Evolutionary conservation across 805 yeast species (phyloP).

Genomic region (Phaffomyces opuntiae): DNA sequence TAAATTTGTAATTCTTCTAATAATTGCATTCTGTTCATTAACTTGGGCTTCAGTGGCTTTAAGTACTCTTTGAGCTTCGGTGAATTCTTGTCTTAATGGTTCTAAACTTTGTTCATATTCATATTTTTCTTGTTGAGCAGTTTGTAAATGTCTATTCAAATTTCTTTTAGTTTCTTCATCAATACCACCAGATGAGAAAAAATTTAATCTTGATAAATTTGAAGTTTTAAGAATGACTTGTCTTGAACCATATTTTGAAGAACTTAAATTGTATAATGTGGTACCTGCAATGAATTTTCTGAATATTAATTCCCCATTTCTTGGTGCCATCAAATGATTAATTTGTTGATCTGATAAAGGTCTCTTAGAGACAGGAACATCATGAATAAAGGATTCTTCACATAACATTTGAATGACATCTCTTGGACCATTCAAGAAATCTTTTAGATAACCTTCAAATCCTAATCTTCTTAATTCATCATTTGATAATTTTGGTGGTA

Average conservation of each 20-base stretch:
- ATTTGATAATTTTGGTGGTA: slow-evolving; percentile 21
- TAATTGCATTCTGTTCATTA: slow-evolving; percentile 2
- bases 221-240: slow-evolving; percentile 30
- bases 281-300: slow-evolving; percentile 56
- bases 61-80: background rate
- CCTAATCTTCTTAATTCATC: slow-evolving; percentile 43
- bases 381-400: slow-evolving; percentile 40
- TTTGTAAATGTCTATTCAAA: slow-evolving; percentile 11
- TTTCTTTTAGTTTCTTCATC: slow-evolving; percentile 14
- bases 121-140: slow-evolving; percentile 7
- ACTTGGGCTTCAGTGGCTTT: background rate
- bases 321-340: slow-evolving; percentile 26
- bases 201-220: slow-evolving; percentile 3
- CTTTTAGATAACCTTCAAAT: slow-evolving; percentile 74
- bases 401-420: slow-evolving; percentile 69
- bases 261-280: slow-evolving; percentile 39
- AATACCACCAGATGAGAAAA: slow-evolving; percentile 18
- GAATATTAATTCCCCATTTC: slow-evolving; percentile 37
- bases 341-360: slow-evolving; percentile 37
- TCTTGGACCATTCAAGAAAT: slow-evolving; percentile 65
- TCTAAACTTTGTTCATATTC: slow-evolving; percentile 7
- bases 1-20: slow-evolving; percentile 6
- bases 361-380: slow-evolving; percentile 56
- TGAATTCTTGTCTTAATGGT: slow-evolving; percentile 2
- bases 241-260: slow-evolving; percentile 58